These are phyloP conservation scores for Arachis hypogaea DNA, from an alignment of 306 rosid species.

Conservation along the genomic window DNA sequence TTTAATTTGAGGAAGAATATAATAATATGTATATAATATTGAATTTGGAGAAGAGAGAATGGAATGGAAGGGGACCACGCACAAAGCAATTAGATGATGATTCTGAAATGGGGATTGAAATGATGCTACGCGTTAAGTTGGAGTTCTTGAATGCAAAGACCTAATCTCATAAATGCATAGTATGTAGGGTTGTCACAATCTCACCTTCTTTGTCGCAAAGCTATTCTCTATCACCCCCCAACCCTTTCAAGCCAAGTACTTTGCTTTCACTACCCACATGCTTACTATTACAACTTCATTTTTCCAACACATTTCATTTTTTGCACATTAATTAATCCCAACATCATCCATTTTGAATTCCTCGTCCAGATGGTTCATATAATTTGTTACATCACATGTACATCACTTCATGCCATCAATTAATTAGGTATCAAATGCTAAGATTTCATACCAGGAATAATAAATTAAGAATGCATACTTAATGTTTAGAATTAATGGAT, in stretches of 20 bases:
- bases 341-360: no score
- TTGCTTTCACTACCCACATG: slow-evolving; percentile 38
- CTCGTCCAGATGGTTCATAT: no score
- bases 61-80: slow-evolving; percentile 67
- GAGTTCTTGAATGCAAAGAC: slow-evolving; percentile 64
- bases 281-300: neutral
- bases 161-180: slow-evolving; percentile 64
- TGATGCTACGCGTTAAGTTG: slow-evolving; percentile 42
- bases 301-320: no score
- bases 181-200: slow-evolving; percentile 46
- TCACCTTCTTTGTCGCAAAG: slow-evolving; percentile 49
- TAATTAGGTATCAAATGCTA: no score
- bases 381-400: no score
- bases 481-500: no score
- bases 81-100: slow-evolving; percentile 49
- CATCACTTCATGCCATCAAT: no score
- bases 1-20: slow-evolving; percentile 37
- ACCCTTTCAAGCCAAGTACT: slow-evolving; percentile 16
- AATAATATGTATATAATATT: no score
- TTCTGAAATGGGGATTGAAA: slow-evolving; percentile 48
- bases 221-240: slow-evolving; percentile 6
- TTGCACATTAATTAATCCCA: no score
- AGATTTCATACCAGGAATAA: no score
- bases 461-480: no score
- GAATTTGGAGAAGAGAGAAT: neutral